Percentiles rank a stretch among this genome's conserved stretches.
These are phyloP conservation scores for Boletus vermiculosoides DNA, from an alignment of 768 basidiomycete species.

Conservation along the genomic window DNA sequence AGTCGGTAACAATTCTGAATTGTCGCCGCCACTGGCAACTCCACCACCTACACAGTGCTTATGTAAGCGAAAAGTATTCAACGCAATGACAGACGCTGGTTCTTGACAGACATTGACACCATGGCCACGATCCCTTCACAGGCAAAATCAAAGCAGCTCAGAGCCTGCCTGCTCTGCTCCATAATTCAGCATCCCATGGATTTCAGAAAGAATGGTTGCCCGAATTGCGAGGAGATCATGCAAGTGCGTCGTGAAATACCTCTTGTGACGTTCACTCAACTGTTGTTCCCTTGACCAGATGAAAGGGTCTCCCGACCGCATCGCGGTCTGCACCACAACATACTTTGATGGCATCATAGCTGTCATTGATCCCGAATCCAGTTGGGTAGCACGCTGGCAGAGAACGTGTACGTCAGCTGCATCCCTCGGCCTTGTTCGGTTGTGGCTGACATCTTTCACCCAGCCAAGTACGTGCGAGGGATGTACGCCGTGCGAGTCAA, in stretches of 20 bases:
- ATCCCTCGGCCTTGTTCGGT: background rate
- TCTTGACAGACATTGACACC: constrained; percentile 3
- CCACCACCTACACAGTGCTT: background rate
- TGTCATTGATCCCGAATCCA: constrained; percentile 78
- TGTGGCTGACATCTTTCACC: constrained; percentile 5
- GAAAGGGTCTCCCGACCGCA: constrained; percentile 82
- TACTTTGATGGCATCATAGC: constrained; percentile 93
- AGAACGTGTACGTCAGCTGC: constrained; percentile 65
- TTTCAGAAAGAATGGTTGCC: constrained; percentile 85
- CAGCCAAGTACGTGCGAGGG: constrained; percentile 88
- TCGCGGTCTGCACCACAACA: constrained; percentile 83
- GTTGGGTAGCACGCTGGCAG: constrained; percentile 98
- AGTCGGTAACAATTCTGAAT: background rate
- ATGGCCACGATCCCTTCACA: constrained; percentile 54
- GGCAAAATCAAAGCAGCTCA: constrained; percentile 68
- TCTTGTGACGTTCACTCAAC: background rate
- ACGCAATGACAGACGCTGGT: too few species aligned
- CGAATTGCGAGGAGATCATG: constrained; percentile 95
- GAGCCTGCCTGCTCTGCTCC: constrained; percentile 93
- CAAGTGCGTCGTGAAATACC: constrained; percentile 53
- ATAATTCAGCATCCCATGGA: constrained; percentile 82
- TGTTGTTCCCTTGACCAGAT: constrained; percentile 51
- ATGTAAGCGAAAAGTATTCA: constrained; percentile 15
- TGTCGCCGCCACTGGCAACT: background rate
- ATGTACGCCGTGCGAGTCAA: constrained; percentile 92